These are phyloP conservation scores for Boletus coccyginus DNA, from an alignment of 768 basidiomycete species.

Conservation along the genomic window DNA sequence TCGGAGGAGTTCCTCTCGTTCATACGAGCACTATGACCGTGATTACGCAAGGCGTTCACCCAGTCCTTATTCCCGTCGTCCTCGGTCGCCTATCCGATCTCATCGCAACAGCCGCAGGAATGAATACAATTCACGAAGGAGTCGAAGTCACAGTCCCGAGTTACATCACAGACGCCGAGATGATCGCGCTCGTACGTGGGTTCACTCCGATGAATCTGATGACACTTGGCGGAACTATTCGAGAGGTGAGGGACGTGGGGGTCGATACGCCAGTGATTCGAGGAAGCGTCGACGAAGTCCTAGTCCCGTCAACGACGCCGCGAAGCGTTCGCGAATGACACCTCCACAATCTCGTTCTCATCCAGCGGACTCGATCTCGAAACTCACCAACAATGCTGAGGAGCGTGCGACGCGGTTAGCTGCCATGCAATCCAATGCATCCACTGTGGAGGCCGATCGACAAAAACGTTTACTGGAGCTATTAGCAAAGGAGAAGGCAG, in stretches of 20 bases:
- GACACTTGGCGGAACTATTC: conserved; percentile 33
- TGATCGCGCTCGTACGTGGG: conserved; percentile 38
- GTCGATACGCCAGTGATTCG: conserved; percentile 28
- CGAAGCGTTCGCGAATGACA: conserved; percentile 53
- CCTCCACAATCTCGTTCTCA: conserved; percentile 26
- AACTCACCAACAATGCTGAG: conserved; percentile 30
- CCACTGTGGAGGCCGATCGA: conserved; percentile 62
- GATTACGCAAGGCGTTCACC: conserved; percentile 38
- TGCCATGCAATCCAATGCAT: conserved; percentile 80
- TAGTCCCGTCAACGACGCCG: conserved; percentile 28
- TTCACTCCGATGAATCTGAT: conserved; percentile 54
- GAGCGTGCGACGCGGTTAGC: conserved; percentile 85
- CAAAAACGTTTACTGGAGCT: conserved; percentile 66
- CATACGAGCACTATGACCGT: conserved; percentile 27
- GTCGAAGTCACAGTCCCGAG: conserved; percentile 31
- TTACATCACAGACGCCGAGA: conserved; percentile 13
- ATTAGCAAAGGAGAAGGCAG: conserved; percentile 75
- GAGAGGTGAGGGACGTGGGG: conserved; percentile 24
- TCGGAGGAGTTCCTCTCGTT: conserved; percentile 31
- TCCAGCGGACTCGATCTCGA: conserved; percentile 9
- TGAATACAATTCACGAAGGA: conserved; percentile 25
- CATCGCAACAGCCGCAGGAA: conserved; percentile 20
- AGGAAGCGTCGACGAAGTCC: conserved; percentile 41
- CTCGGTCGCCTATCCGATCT: conserved; percentile 43
- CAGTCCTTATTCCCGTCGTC: conserved; percentile 45